These are phyloP conservation scores for Grammothele lineata DNA, from an alignment of 768 basidiomycete genomes.

Conservation along the genomic window DNA sequence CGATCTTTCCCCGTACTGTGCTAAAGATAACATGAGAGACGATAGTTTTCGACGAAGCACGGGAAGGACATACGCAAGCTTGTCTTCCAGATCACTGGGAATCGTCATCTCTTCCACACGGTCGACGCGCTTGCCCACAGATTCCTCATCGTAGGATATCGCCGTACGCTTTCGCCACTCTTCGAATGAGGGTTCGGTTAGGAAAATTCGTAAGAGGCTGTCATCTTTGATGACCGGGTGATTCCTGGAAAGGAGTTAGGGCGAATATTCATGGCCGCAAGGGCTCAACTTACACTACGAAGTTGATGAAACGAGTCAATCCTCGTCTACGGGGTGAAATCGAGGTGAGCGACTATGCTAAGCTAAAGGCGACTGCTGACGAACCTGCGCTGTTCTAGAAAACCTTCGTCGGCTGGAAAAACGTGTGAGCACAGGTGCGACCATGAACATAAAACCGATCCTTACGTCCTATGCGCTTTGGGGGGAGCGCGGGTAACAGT, in stretches of 20 bases:
- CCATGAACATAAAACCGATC: constrained; percentile 11
- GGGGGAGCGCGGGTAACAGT: constrained; percentile 80
- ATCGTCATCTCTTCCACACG: constrained; percentile 87
- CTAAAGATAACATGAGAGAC: constrained; percentile 36
- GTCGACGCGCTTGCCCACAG: constrained; percentile 72
- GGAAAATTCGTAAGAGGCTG: constrained; percentile 73
- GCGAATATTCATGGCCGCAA: too few relatives aligned
- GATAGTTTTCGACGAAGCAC: too few relatives aligned
- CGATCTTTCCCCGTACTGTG: constrained; percentile 70
- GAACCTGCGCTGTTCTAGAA: constrained; percentile 86
- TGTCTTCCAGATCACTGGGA: constrained; percentile 89
- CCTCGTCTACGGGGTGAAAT: constrained; percentile 54
- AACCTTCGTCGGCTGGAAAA: constrained; percentile 73
- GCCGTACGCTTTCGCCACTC: constrained; percentile 77
- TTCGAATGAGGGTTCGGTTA: constrained; percentile 82
- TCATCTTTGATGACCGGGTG: constrained; percentile 92
- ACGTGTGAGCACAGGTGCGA: not conserved
- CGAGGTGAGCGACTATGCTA: not conserved
- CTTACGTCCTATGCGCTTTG: constrained; percentile 89
- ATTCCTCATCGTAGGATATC: constrained; percentile 86
- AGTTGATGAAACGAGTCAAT: constrained; percentile 73
- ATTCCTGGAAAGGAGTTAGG: constrained; percentile 48
- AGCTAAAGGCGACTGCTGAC: constrained; percentile 8
- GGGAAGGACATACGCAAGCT: constrained; percentile 55
- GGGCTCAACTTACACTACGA: constrained; percentile 55